phyloP scores from a whole-genome alignment of 2,329 filamentous ascomycete genomes.

The Fusarium kyushuense region DNA sequence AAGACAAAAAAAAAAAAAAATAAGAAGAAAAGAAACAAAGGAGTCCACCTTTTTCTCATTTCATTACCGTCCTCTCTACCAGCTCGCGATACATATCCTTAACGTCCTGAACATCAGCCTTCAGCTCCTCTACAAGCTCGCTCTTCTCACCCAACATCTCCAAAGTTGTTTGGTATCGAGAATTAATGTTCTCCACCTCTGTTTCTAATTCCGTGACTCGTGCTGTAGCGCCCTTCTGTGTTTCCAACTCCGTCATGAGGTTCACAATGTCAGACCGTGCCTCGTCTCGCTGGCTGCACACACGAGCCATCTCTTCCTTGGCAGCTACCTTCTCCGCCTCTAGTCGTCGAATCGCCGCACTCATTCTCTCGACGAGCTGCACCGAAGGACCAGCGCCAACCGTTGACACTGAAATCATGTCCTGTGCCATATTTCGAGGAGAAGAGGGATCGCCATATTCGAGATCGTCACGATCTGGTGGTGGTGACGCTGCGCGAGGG shows the following conservation, averaged over 20 bases:
- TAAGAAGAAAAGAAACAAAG: neutral
- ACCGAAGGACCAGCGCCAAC: slow-evolving; percentile 92
- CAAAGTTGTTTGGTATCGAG: slow-evolving; percentile 88
- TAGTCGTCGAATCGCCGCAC: slow-evolving; percentile 87
- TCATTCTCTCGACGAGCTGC: slow-evolving; percentile 96
- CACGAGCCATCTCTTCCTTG: slow-evolving; percentile 84
- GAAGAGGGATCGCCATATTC: slow-evolving; percentile 64
- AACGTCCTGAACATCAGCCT: slow-evolving; percentile 88
- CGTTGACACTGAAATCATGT: slow-evolving; percentile 90
- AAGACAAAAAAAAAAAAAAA: neutral
- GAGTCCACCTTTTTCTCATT: slow-evolving; percentile 56
- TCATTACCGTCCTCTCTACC: slow-evolving; percentile 85
- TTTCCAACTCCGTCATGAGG: slow-evolving; percentile 88
- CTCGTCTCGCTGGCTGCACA: slow-evolving; percentile 89
- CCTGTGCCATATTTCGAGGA: slow-evolving; percentile 78
- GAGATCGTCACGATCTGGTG: slow-evolving; percentile 62
- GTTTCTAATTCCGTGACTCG: slow-evolving; percentile 74
- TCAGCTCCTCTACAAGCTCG: slow-evolving; percentile 91
- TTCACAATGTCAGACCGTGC: slow-evolving; percentile 90
- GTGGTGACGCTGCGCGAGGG: slow-evolving; percentile 54
- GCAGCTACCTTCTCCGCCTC: slow-evolving; percentile 92
- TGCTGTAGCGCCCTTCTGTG: slow-evolving; percentile 69
- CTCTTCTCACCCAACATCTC: slow-evolving; percentile 98
- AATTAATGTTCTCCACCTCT: slow-evolving; percentile 75
- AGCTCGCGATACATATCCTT: slow-evolving; percentile 97